Evolutionary conservation across 352 stramenopile species (phyloP).

Genomic region (Pythium utonaiense): DNA sequence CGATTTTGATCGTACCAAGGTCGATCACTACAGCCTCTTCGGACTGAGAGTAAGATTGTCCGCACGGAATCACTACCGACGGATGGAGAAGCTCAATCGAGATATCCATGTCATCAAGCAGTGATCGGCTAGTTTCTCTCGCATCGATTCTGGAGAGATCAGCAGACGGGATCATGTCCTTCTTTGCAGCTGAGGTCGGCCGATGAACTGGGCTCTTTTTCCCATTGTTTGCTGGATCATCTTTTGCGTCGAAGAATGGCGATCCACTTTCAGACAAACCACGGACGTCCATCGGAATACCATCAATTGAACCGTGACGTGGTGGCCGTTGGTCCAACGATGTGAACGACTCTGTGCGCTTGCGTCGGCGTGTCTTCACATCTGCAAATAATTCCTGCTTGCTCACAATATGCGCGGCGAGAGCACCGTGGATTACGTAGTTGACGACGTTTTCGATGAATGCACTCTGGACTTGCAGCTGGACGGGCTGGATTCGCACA

Average conservation of each 20-base stretch:
- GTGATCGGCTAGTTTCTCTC: background rate
- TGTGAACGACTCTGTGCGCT: constrained; percentile 19
- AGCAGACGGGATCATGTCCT: background rate
- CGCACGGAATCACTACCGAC: constrained; percentile 42
- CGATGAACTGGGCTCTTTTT: background rate
- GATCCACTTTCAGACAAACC: constrained; percentile 24
- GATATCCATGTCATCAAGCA: background rate
- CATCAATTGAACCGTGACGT: background rate
- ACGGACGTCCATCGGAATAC: background rate
- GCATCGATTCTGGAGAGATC: background rate
- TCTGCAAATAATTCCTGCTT: constrained; percentile 13
- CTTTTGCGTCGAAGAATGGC: constrained; percentile 67
- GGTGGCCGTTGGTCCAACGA: constrained; percentile 7
- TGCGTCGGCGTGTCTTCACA: constrained; percentile 4
- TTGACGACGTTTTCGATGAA: constrained; percentile 60
- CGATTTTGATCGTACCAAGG: constrained; percentile 39
- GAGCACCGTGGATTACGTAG: constrained; percentile 53
- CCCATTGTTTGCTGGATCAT: constrained; percentile 16
- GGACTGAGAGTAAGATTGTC: constrained; percentile 10
- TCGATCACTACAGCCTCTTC: constrained; percentile 44
- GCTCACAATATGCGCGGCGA: constrained; percentile 40
- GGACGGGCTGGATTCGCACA: constrained; percentile 48
- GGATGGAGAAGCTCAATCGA: constrained; percentile 40
- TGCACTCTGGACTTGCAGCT: constrained; percentile 47
- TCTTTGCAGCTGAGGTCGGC: background rate